Percentiles rank a stretch among this genome's conserved stretches.
Conservation (phyloP, 2,329 filamentous ascomycete genomes). For the Metarhizium humberi region DNA sequence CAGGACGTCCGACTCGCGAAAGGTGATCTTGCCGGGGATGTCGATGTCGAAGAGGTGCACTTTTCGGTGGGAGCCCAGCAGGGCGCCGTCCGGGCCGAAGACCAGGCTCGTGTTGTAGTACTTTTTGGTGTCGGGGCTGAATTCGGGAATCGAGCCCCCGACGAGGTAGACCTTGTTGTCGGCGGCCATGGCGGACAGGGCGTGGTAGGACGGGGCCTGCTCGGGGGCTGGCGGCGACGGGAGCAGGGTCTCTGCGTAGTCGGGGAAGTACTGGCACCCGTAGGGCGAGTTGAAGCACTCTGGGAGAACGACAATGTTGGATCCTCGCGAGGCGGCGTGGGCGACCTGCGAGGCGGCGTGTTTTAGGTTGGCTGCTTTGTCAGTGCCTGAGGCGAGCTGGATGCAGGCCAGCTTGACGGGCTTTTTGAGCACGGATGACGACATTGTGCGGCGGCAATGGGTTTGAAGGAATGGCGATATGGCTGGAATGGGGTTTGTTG, state of each 20-base stretch:
- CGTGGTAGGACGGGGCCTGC: slow-evolving; percentile 76
- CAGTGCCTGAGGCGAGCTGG: slow-evolving; percentile 70
- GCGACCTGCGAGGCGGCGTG: slow-evolving; percentile 76
- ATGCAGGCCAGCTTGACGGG: slow-evolving; percentile 73
- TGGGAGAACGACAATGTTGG: slow-evolving; percentile 81
- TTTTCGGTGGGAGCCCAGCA: slow-evolving; percentile 86
- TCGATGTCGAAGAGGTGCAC: slow-evolving; percentile 96
- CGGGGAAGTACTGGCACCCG: slow-evolving; percentile 79
- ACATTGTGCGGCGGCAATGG: slow-evolving; percentile 23
- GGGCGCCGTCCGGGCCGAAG: slow-evolving; percentile 67
- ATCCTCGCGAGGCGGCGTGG: slow-evolving; percentile 66
- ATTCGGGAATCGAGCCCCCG: slow-evolving; percentile 88
- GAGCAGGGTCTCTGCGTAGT: slow-evolving; percentile 80
- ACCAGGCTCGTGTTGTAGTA: slow-evolving; percentile 88
- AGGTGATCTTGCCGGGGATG: slow-evolving; percentile 89
- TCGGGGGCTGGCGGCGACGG: slow-evolving; percentile 63
- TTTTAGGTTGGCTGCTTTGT: slow-evolving; percentile 77
- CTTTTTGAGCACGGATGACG: slow-evolving; percentile 53
- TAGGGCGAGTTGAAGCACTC: slow-evolving; percentile 99
- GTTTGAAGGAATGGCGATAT: background rate
- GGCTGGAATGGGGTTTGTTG: background rate
- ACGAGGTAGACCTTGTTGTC: slow-evolving; percentile 75
- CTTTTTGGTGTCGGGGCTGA: slow-evolving; percentile 44
- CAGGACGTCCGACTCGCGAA: slow-evolving; percentile 84
- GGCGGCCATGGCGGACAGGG: slow-evolving; percentile 68